These are phyloP conservation scores for Anthostomella pinea DNA, from an alignment of 2,329 filamentous ascomycete genomes.

Conservation along the genomic window DNA sequence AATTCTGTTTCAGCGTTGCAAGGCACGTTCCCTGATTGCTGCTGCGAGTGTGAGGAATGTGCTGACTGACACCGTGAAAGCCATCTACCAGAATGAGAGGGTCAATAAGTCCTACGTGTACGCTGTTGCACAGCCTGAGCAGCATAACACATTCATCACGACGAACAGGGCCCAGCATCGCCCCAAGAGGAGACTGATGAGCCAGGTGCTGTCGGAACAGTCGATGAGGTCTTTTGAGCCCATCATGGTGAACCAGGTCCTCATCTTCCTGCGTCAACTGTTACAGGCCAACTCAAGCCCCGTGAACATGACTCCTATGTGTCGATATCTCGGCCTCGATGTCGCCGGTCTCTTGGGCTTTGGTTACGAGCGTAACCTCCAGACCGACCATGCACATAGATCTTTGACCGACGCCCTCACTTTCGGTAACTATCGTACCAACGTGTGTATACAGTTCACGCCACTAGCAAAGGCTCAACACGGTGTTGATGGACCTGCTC, in stretches of 20 bases:
- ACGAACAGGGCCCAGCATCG: slow-evolving; percentile 1
- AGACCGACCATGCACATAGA: neutral
- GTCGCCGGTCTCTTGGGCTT: slow-evolving; percentile 3
- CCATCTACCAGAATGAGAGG: slow-evolving; percentile 2
- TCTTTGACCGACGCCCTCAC: slow-evolving; percentile 1
- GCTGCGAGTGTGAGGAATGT: too few species aligned
- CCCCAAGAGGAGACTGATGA: slow-evolving; percentile 1
- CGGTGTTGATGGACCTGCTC: slow-evolving; percentile 1
- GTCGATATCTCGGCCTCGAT: slow-evolving; percentile 3
- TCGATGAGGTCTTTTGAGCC: slow-evolving; percentile 4
- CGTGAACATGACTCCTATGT: slow-evolving; percentile 1
- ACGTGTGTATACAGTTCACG: slow-evolving; percentile 3
- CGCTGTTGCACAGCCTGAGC: neutral
- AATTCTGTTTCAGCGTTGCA: slow-evolving; percentile 2
- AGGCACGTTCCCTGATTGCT: neutral
- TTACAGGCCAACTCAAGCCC: neutral
- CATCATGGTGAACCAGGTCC: slow-evolving; percentile 1
- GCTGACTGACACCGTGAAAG: slow-evolving; percentile 1
- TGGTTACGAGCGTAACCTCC: slow-evolving; percentile 2
- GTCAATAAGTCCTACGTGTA: slow-evolving; percentile 2
- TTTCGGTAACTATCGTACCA: neutral
- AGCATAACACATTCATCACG: neutral
- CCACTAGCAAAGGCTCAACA: slow-evolving; percentile 1
- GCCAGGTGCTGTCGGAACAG: neutral
- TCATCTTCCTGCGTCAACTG: slow-evolving; percentile 1